A percentile compares a stretch with the other conserved stretches of the same genome.
Evolutionary conservation across 2,329 filamentous ascomycete species (phyloP).

Genomic region (Lasiodiplodia gonubiensis): DNA sequence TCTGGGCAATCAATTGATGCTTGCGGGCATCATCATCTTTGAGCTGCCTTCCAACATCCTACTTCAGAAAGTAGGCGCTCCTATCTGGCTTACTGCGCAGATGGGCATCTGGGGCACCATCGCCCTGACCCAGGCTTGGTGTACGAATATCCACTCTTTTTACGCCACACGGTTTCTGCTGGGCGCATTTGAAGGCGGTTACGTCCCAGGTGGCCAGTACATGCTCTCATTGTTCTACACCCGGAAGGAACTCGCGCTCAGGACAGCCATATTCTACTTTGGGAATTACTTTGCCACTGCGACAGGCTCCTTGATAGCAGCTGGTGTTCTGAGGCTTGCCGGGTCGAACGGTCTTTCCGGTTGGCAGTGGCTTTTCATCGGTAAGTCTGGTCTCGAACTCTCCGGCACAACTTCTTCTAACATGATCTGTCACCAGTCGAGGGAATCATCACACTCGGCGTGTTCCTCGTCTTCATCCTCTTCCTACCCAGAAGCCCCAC

Average conservation of each 20-base stretch:
- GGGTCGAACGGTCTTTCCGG: conserved; percentile 4
- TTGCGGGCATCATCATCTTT: conserved; percentile 39
- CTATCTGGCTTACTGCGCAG: conserved; percentile 40
- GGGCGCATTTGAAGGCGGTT: conserved; percentile 28
- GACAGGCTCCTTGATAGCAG: conserved; percentile 27
- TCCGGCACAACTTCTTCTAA: neutral
- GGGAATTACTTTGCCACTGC: conserved; percentile 27
- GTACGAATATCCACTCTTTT: conserved; percentile 12
- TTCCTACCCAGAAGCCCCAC: neutral
- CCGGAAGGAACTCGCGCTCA: conserved; percentile 28
- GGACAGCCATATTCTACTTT: conserved; percentile 29
- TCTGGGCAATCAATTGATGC: conserved; percentile 40
- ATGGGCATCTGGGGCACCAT: conserved; percentile 45
- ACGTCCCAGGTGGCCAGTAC: conserved; percentile 30
- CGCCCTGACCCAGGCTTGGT: conserved; percentile 40
- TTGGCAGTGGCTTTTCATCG: conserved; percentile 18
- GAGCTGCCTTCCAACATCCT: conserved; percentile 25
- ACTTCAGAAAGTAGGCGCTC: conserved; percentile 38
- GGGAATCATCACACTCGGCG: neutral
- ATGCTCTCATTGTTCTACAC: conserved; percentile 32
- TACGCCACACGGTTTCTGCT: conserved; percentile 29
- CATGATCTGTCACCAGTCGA: neutral
- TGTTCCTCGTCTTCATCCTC: conserved; percentile 4
- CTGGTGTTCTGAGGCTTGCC: conserved; percentile 35
- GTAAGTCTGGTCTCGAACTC: neutral